Percentiles rank a stretch among this genome's conserved stretches.
These are phyloP conservation scores for Globisporangium spiculum DNA, from an alignment of 352 stramenopile genomes.

Conservation along the genomic window DNA sequence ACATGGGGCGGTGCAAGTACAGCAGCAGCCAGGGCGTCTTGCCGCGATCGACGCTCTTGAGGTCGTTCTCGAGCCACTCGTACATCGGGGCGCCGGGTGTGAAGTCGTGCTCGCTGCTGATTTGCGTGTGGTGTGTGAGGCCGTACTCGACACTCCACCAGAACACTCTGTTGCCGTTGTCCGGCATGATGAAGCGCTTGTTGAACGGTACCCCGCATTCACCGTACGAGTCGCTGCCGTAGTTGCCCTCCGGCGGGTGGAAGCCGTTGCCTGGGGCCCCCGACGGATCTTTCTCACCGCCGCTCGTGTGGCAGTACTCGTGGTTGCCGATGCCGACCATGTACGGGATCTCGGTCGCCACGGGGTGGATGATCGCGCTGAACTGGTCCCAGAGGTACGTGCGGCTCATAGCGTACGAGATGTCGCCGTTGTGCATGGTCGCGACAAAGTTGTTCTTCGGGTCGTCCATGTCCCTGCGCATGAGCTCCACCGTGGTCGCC, in stretches of 20 bases:
- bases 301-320: slow-evolving; percentile 59
- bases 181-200: slow-evolving; percentile 53
- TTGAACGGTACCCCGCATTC: slow-evolving; percentile 64
- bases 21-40: slow-evolving; percentile 92
- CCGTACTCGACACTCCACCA: slow-evolving; percentile 89
- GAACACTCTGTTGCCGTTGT: slow-evolving; percentile 63
- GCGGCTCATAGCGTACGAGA: slow-evolving; percentile 53
- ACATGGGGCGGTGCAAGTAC: slow-evolving; percentile 88
- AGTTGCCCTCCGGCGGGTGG: slow-evolving; percentile 60
- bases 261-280: slow-evolving; percentile 41
- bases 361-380: slow-evolving; percentile 57
- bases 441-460: slow-evolving; percentile 30
- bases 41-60: slow-evolving; percentile 74
- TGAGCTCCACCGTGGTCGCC: slow-evolving; percentile 30
- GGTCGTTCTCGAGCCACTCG: slow-evolving; percentile 78
- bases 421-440: slow-evolving; percentile 73
- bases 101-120: slow-evolving; percentile 90
- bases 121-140: slow-evolving; percentile 85
- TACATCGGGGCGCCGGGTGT: slow-evolving; percentile 82
- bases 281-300: slow-evolving; percentile 53
- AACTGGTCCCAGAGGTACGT: slow-evolving; percentile 76
- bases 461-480: slow-evolving; percentile 25
- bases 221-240: slow-evolving; percentile 50
- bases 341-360: slow-evolving; percentile 55
- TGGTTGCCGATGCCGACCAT: slow-evolving; percentile 57